Base-by-base conservation (phyloP, 306 rosid species). In the Vachellia collinsii region DNA sequence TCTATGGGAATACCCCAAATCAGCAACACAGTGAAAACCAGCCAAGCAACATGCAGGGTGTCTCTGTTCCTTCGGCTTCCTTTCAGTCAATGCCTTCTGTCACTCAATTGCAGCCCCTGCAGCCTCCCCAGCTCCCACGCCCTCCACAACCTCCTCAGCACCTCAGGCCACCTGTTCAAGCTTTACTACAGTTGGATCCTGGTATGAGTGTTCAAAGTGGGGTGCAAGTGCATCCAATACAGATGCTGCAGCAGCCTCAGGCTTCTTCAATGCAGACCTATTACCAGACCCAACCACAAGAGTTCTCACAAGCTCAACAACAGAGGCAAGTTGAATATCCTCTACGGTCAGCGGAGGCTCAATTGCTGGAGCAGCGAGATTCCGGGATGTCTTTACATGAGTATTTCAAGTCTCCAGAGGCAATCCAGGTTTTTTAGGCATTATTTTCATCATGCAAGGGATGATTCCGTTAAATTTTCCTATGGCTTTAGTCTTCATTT, bases 141-240 rank as follows among this genome's bases (percentile, higher is more conserved):
- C 98, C 96, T 74, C 96, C 97, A 3, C 98, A 91, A 75, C 98
- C 97, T n/a, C 94, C 99, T 44, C 98, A 95, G 83, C 94, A 88
- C 83, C 98, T 86, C 25, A 92, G 98, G 91, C 97, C 97, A 11
- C 92, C 99, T 56, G 78, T 84, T 77, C 93, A 87, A 78, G 86
- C 91, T 74, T 89, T 97, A 61, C 93, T 86, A 67, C 99, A 88
- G 84, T 74, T 92, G 77, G 99, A 96, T 73, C 97, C 85, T 66
- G 92, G 88, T 69, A 73, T 83, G 75, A 47, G 90, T 72, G 77
- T 85, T 89, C 96, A 85, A 78, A 89, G 77, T 83, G 89, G 82
- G 75, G 85, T 61, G 66, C 97, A 86, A 81, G 83, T 82, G 74
- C 96, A 88, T 75, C 84, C 85, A 65, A 73, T 89, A 64, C 97